phyloP scores from a whole-genome alignment of 306 rosid genomes.

The Gastrolobium villosum region DNA sequence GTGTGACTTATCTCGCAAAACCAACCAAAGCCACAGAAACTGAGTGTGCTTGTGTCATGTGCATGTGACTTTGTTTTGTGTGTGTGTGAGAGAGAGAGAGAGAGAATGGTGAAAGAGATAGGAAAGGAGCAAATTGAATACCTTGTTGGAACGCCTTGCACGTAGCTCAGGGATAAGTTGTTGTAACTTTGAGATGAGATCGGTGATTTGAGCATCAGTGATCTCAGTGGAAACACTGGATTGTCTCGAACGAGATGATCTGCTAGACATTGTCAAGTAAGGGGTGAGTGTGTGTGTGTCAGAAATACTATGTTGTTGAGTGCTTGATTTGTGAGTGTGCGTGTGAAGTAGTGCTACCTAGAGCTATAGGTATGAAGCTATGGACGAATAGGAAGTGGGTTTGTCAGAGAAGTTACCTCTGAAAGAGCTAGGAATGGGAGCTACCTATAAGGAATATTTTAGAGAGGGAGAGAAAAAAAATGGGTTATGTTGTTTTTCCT shows the following conservation, averaged over 20 bases:
- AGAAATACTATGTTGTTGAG: conserved; percentile 26
- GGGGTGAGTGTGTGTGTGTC: not conserved
- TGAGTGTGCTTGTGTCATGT: conserved; percentile 25
- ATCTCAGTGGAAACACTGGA: conserved; percentile 52
- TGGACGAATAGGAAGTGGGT: not conserved
- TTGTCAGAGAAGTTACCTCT: not conserved
- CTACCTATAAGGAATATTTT: not conserved
- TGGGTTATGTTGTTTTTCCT: no score
- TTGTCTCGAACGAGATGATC: conserved; percentile 62
- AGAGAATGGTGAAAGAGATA: not conserved
- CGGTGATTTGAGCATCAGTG: conserved; percentile 77
- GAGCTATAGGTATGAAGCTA: not conserved
- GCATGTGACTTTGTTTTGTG: conserved; percentile 42
- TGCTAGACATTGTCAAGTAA: conserved; percentile 62
- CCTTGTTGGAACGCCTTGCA: conserved; percentile 65
- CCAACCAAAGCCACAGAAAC: conserved; percentile 44
- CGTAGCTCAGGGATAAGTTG: conserved; percentile 82
- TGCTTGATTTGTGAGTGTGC: no score
- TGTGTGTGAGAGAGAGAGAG: not conserved
- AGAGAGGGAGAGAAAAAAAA: no score
- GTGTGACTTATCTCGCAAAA: conserved; percentile 49
- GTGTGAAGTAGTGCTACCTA: not conserved
- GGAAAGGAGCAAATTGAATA: no score
- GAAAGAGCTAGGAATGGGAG: not conserved
- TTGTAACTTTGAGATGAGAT: conserved; percentile 75